Conservation (phyloP, 108 stramenopile genomes). For the Fragilaria radians region DNA sequence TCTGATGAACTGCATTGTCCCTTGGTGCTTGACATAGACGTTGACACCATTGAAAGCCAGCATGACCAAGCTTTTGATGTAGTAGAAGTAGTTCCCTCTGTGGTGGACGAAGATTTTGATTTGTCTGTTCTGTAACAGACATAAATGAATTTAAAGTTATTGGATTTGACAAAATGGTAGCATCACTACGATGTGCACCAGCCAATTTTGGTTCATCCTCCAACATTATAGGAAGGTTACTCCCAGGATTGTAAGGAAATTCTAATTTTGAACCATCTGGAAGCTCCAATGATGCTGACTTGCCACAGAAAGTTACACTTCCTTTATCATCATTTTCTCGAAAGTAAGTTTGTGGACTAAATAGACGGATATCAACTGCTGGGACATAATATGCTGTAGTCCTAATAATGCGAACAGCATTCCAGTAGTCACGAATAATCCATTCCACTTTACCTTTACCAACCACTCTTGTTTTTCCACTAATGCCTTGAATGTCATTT, state of each 20-base stretch:
- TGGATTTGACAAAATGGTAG: not conserved
- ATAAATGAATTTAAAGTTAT: not conserved
- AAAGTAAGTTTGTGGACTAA: constrained; percentile 11
- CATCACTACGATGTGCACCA: not conserved
- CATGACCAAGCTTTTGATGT: constrained; percentile 24
- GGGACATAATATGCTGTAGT: constrained; percentile 22
- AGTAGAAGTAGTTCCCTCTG: constrained; percentile 39
- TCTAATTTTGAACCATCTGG: not conserved
- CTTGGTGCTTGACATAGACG: not conserved
- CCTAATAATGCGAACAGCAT: constrained; percentile 4
- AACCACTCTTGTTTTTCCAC: not conserved
- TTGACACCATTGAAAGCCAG: constrained; percentile 10
- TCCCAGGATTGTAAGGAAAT: constrained; percentile 11
- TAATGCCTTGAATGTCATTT: constrained; percentile 2
- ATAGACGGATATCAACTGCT: constrained; percentile 1
- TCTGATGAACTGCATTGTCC: not conserved
- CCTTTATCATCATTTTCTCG: not conserved
- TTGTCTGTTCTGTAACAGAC: constrained; percentile 12
- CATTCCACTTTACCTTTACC: constrained; percentile 28
- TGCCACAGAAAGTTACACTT: not conserved
- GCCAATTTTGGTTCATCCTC: not conserved
- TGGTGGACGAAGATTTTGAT: constrained; percentile 31
- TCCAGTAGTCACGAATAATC: constrained; percentile 2
- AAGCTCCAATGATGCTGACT: not conserved
- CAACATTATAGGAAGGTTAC: constrained; percentile 20